Evolutionary conservation across 345 rosid species (phyloP), one percentile per base, ranked within the genome.

Genomic region (Durio zibethinus): DNA sequence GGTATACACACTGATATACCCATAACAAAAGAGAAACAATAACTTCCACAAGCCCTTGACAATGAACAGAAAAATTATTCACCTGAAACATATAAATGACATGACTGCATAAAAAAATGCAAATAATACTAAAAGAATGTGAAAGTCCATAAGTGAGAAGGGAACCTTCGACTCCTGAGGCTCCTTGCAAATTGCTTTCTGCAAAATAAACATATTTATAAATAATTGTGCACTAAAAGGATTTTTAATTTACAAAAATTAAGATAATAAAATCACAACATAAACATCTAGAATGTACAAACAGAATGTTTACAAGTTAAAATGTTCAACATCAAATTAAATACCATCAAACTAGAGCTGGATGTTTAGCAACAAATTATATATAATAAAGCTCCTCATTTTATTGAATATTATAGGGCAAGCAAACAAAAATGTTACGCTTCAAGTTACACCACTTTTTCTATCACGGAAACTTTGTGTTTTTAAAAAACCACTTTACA

Each of bases 171-270:
- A 91, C 53, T 89, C 94, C 69, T 88, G 86, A 79, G 97, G 91
- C 80, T 95, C 98, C 81, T 85, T 90, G 82, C 82, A 85, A 29
- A 95, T 86, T 23, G 97, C 81, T 93, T 92, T 90, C 99, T 95
- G 92, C 87, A 83, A 80, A 78, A 72, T 64, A 54, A 71, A 77
- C 7, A 43, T 14, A 66, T 14, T 8, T 4, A 50, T 64, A 47
- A 75, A 69, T 47, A 79, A 31, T 7, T 25, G 20, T 20, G 5
- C 25, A 3, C 12, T 70, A 48, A 15, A 71, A 18, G 43, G 7
- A 72, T 31, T 72, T 18, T 45, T 27, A 63, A 48, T 29, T 27
- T 48, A 31, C 11, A 15, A 2, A 31, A 25, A 70, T 48, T 59
- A 70, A 48, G 25, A 56, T 38, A 40, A 73, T 6, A 54, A 53